Percentiles rank a stretch among this genome's conserved stretches.
phyloP scores from a whole-genome alignment of 805 yeast genomes.

The Candida patagonica region DNA sequence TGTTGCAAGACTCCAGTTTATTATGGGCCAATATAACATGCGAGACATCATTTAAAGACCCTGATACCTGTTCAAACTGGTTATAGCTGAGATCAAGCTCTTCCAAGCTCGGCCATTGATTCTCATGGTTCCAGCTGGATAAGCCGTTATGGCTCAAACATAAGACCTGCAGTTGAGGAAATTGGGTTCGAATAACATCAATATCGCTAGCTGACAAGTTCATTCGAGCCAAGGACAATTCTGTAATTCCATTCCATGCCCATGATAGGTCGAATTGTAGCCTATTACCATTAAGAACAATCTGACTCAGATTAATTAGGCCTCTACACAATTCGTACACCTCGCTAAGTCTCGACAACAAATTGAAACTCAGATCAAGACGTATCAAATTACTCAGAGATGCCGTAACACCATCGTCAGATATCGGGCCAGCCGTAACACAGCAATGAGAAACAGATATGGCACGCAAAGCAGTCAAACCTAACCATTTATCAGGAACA shows the following conservation, averaged over 20 bases:
- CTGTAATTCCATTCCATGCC: slow-evolving; percentile 1
- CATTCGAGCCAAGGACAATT: slow-evolving; percentile 18
- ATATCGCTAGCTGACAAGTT: slow-evolving; percentile 12
- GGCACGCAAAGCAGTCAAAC: slow-evolving; percentile 36
- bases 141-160: slow-evolving; percentile 18
- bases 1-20: not conserved
- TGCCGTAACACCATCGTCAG: not conserved
- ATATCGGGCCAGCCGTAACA: not conserved
- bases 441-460: slow-evolving; percentile 28
- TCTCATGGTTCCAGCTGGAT: not conserved
- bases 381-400: slow-evolving; percentile 16
- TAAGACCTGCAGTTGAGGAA: slow-evolving; percentile 27
- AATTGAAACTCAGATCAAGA: slow-evolving; percentile 55
- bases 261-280: slow-evolving; percentile 11
- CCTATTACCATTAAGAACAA: slow-evolving; percentile 41
- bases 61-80: slow-evolving; percentile 17
- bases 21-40: slow-evolving; percentile 33
- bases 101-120: slow-evolving; percentile 15
- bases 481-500: slow-evolving; percentile 38
- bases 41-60: slow-evolving; percentile 11
- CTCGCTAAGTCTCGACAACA: slow-evolving; percentile 35
- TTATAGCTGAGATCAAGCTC: slow-evolving; percentile 38
- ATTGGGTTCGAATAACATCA: slow-evolving; percentile 16
- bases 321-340: slow-evolving; percentile 31
- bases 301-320: slow-evolving; percentile 31